These are phyloP conservation scores for Mucor velutinosus DNA, from an alignment of 371 early-diverging fungal species.

Conservation along the genomic window DNA sequence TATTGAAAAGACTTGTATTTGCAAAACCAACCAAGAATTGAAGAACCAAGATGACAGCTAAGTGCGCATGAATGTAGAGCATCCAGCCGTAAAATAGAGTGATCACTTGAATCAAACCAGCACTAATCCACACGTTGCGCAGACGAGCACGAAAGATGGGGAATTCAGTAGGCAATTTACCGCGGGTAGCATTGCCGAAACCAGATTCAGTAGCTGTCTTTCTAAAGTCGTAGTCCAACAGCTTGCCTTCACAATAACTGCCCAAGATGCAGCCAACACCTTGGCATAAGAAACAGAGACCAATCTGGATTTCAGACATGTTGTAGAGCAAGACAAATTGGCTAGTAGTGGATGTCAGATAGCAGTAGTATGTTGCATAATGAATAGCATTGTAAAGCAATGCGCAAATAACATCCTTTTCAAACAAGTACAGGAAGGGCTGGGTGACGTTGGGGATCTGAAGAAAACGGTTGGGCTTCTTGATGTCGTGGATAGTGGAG, in stretches of 20 bases:
- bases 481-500: neutral
- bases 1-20: constrained; percentile 15
- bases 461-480: constrained; percentile 1
- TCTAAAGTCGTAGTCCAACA: constrained; percentile 39
- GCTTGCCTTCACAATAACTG: constrained; percentile 24
- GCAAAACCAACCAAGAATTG: constrained; percentile 35
- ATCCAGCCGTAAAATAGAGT: constrained; percentile 38
- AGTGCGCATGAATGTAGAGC: constrained; percentile 22
- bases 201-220: constrained; percentile 16
- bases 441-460: constrained; percentile 7
- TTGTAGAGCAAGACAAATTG: constrained; percentile 28
- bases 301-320: constrained; percentile 30
- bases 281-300: constrained; percentile 35
- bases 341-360: constrained; percentile 26
- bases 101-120: constrained; percentile 13
- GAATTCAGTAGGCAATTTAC: constrained; percentile 6
- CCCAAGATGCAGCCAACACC: constrained; percentile 39
- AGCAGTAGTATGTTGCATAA: constrained; percentile 20
- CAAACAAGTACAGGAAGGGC: constrained; percentile 25
- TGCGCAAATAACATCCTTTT: constrained; percentile 13
- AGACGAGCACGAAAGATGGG: constrained; percentile 32
- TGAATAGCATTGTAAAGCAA: constrained; percentile 18
- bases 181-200: constrained; percentile 2
- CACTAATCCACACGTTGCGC: constrained; percentile 26
- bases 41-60: constrained; percentile 30